Percentiles rank a stretch among this genome's conserved stretches.
Evolutionary conservation across 306 rosid genomes (phyloP).

Genomic region (Abrus pulchellus): DNA sequence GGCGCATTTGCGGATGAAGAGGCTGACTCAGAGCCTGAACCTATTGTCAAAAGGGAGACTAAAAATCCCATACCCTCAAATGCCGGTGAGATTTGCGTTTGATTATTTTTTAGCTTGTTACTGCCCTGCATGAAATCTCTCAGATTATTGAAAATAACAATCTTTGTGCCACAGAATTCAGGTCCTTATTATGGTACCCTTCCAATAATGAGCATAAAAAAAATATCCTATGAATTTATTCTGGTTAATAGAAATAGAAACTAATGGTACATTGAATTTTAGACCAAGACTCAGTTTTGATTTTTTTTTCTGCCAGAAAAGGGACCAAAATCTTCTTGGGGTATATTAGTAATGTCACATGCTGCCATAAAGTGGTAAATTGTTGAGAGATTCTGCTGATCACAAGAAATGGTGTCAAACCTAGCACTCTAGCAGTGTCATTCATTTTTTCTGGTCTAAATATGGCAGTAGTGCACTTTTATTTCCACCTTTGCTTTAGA

Average conservation of each 20-base stretch:
- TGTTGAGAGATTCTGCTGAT: constrained; percentile 3
- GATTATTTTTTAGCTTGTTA: constrained; percentile 9
- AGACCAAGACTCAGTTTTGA: constrained; percentile 5
- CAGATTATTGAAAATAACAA: constrained; percentile 33
- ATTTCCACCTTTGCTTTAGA: neutral
- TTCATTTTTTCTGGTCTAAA: constrained; percentile 10
- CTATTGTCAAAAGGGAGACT: constrained; percentile 56
- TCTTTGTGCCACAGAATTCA: constrained; percentile 1
- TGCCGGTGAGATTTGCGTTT: constrained; percentile 59
- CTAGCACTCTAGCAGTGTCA: neutral
- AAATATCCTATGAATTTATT: neutral
- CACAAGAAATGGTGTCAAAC: constrained; percentile 18
- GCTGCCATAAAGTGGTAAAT: neutral
- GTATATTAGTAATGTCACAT: neutral
- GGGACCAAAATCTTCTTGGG: constrained; percentile 1
- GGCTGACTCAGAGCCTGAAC: constrained; percentile 74
- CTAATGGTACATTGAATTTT: constrained; percentile 22
- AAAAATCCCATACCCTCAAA: constrained; percentile 53
- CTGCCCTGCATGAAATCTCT: constrained; percentile 11
- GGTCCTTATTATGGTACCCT: neutral
- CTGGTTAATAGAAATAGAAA: constrained; percentile 9
- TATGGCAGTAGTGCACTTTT: neutral
- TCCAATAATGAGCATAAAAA: neutral
- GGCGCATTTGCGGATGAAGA: constrained; percentile 94
- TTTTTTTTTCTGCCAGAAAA: constrained; percentile 13